Conservation (phyloP, 2,329 filamentous ascomycete genomes). For the Elsinoe ampelina region DNA sequence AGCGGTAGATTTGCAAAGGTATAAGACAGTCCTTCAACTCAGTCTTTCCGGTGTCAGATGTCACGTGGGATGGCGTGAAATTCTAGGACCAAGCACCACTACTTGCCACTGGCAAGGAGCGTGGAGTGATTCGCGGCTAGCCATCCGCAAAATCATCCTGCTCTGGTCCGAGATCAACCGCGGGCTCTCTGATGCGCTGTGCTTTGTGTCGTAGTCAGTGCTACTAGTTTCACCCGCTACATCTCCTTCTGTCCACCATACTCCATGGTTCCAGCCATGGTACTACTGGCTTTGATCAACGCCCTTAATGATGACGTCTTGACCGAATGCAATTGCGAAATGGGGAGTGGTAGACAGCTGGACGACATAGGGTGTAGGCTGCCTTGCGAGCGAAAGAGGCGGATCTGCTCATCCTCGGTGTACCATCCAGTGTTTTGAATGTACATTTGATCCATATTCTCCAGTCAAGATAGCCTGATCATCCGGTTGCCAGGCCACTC, state of each 20-base stretch:
- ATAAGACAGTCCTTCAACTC: not conserved
- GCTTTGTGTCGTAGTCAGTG: not conserved
- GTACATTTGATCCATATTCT: too few relatives aligned
- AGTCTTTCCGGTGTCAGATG: not conserved
- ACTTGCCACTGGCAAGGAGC: not conserved
- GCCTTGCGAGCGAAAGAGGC: too few relatives aligned
- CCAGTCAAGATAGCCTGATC: too few relatives aligned
- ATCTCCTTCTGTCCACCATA: not conserved
- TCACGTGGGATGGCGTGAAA: not conserved
- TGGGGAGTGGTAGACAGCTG: too few relatives aligned
- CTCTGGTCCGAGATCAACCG: conserved; percentile 7
- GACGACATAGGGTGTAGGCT: too few relatives aligned
- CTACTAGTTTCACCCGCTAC: conserved; percentile 12
- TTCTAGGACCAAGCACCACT: not conserved
- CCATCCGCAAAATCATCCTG: not conserved
- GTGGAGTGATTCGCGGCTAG: not conserved
- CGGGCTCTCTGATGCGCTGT: conserved; percentile 13
- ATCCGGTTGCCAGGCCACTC: too few relatives aligned
- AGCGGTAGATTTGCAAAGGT: conserved; percentile 13
- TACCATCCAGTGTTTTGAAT: too few relatives aligned
- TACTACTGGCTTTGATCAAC: too few relatives aligned
- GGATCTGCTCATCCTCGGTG: too few relatives aligned
- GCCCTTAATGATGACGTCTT: too few relatives aligned
- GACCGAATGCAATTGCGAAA: too few relatives aligned
- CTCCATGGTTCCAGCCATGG: too few relatives aligned